A percentile compares a stretch with the other conserved stretches of the same genome.
Evolutionary conservation across 164 flowering plant genomes (phyloP).

Genomic region (Magnolia officinalis): DNA sequence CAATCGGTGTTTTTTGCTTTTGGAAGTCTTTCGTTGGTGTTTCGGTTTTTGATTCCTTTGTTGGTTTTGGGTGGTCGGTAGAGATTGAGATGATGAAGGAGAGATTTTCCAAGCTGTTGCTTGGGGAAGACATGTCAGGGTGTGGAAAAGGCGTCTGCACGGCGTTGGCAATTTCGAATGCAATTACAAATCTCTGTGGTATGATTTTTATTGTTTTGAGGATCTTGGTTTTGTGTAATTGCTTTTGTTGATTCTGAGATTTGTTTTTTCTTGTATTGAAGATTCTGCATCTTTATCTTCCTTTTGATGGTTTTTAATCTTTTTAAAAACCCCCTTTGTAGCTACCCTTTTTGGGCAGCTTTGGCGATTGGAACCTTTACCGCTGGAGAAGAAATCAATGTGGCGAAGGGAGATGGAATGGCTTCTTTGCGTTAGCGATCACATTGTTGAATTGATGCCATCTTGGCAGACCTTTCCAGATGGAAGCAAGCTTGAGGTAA

Average conservation of each 20-base stretch:
- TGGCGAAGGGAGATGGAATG: conserved; percentile 97
- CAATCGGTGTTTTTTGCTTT: neutral
- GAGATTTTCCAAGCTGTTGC: conserved; percentile 80
- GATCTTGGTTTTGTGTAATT: neutral
- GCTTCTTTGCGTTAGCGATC: conserved; percentile 82
- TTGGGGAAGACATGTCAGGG: conserved; percentile 99
- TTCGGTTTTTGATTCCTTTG: neutral
- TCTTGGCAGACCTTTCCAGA: conserved; percentile 89
- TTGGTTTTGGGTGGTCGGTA: conserved; percentile 10
- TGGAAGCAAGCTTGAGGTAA: conserved; percentile 90
- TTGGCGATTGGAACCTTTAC: conserved; percentile 90
- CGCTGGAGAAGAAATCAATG: conserved; percentile 74
- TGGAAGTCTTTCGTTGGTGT: neutral
- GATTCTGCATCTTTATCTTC: neutral
- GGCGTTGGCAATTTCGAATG: conserved; percentile 83
- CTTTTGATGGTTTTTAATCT: neutral
- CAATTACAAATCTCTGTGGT: conserved; percentile 92
- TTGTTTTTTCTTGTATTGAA: neutral
- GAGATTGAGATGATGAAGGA: conserved; percentile 93
- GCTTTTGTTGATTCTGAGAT: neutral
- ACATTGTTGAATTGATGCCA: conserved; percentile 86
- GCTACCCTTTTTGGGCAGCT: conserved; percentile 90
- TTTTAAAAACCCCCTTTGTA: conserved; percentile 17
- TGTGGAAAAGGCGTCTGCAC: conserved; percentile 88
- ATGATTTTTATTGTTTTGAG: conserved; percentile 4